Base-by-base conservation (phyloP, 371 early-diverging fungal species). In the Apophysomyces elegans region DNA sequence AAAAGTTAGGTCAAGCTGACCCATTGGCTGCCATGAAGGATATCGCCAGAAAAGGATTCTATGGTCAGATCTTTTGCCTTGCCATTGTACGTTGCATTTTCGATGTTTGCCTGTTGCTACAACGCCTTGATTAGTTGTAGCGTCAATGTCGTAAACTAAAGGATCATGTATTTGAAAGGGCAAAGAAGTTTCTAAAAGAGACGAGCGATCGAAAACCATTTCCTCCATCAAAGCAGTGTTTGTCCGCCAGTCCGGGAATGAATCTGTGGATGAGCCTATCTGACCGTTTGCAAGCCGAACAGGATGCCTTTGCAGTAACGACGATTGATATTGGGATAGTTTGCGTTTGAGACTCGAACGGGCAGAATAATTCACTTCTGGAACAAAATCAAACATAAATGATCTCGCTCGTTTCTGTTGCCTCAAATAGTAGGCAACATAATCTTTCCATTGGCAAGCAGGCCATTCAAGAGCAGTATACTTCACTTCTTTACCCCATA, bases 31-130 rank as follows among this genome's bases (percentile, higher is more conserved):
- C 76, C 76, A 75, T 16, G 70, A 72, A 3, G 76, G 76, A 21
- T 75, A 75, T 18, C 66, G 68, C 76, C 76, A 75, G n/a, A 75
- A 75, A 12, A 75, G 57, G 0, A 75, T 72, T n/a, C 68, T 69
- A 43, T 75, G 76, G 12, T 75, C 73, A 16, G 76, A 75, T 4
- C 62, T 60, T 39, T 61, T 64, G 38, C 41, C 56, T 39, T 63
- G 63, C 45, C 56, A 32, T 26, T 38, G 62, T 56, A 63, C 11
- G 43, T 63, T 63, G 43, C 54, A 57, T 32, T 59, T 59, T 32
- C 76, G 59, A 56, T 75, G 76, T 36, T 75, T 75, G 4, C 76
- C 76, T 0, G 76, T 75, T 4, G 76, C 76, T 0, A 75, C 73
- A 12, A 72, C 46, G 8, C 76, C 76, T 13, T 62, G 69, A 18